These are phyloP conservation scores for Prunus campanulata DNA, from an alignment of 306 rosid genomes.

Conservation along the genomic window DNA sequence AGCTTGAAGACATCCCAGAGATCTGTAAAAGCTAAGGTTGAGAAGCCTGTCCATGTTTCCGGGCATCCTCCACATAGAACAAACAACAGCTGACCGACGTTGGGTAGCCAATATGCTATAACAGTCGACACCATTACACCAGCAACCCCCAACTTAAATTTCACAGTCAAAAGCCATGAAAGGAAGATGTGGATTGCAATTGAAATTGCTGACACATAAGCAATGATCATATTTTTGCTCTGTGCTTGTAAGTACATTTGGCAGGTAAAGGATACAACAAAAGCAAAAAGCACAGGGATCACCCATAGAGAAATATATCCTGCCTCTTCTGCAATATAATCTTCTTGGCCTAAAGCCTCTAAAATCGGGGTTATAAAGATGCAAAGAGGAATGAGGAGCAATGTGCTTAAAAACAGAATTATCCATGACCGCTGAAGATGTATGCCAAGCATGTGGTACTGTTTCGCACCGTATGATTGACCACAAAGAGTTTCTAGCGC, in stretches of 20 bases:
- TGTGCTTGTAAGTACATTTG: conserved; percentile 66
- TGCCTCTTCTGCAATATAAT: conserved; percentile 32
- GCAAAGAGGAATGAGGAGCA: conserved; percentile 43
- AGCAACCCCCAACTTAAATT: conserved; percentile 45
- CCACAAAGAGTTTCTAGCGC: conserved; percentile 68
- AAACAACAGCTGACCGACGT: conserved; percentile 47
- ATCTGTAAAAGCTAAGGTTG: conserved; percentile 54
- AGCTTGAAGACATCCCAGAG: conserved; percentile 58
- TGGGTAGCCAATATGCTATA: conserved; percentile 55
- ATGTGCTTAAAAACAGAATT: conserved; percentile 34
- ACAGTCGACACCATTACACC: conserved; percentile 53
- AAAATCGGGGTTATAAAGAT: conserved; percentile 51
- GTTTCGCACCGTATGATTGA: conserved; percentile 64
- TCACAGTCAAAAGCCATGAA: conserved; percentile 60
- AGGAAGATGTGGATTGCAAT: conserved; percentile 32
- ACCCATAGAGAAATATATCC: conserved; percentile 55
- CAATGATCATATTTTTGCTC: conserved; percentile 54
- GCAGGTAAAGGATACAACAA: conserved; percentile 44
- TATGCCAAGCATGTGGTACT: conserved; percentile 55
- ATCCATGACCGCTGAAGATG: conserved; percentile 74
- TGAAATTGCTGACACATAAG: conserved; percentile 51
- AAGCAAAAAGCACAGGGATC: conserved; percentile 39
- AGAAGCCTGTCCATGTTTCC: conserved; percentile 61
- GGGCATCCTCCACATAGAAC: conserved; percentile 44
- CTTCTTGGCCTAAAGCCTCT: conserved; percentile 47